These are phyloP conservation scores for Eucalyptus globulus DNA, from an alignment of 345 rosid species.

Conservation along the genomic window DNA sequence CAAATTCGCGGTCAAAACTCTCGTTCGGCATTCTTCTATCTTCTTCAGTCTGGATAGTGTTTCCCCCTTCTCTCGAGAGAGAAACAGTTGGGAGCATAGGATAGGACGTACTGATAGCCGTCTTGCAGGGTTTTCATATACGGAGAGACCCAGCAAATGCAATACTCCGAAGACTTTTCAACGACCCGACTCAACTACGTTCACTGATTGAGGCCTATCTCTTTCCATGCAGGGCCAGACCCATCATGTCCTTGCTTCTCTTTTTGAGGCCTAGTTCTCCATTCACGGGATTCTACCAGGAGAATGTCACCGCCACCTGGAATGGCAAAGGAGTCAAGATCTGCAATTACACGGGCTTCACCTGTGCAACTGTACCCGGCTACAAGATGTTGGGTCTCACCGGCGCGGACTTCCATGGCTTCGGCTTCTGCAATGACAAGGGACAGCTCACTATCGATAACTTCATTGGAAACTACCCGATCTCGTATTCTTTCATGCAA, in stretches of 20 bases:
- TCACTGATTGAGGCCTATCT: not conserved
- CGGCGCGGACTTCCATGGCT: slow-evolving; percentile 15
- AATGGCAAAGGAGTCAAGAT: slow-evolving; percentile 8
- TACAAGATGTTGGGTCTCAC: slow-evolving; percentile 1
- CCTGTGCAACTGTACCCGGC: slow-evolving; percentile 9
- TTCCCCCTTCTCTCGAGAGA: not conserved
- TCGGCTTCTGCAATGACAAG: not conserved
- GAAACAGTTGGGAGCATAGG: not conserved
- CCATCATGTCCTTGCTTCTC: not conserved
- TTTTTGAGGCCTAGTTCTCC: not conserved
- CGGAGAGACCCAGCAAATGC: not conserved
- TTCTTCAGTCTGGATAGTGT: not conserved
- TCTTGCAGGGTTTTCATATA: not conserved
- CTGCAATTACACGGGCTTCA: slow-evolving; percentile 16
- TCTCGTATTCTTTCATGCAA: slow-evolving; percentile 20
- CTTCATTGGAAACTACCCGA: slow-evolving; percentile 11
- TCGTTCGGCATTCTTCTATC: not conserved
- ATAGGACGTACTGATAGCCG: not conserved
- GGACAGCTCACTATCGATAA: not conserved
- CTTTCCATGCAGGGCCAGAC: not conserved
- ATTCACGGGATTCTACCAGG: not conserved
- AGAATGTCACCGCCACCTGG: not conserved
- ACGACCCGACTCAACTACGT: not conserved
- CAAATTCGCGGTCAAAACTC: not conserved
- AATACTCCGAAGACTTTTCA: not conserved